Evolutionary conservation across 257 asterid genomes (phyloP).

Genomic region (Penstemon davidsonii): DNA sequence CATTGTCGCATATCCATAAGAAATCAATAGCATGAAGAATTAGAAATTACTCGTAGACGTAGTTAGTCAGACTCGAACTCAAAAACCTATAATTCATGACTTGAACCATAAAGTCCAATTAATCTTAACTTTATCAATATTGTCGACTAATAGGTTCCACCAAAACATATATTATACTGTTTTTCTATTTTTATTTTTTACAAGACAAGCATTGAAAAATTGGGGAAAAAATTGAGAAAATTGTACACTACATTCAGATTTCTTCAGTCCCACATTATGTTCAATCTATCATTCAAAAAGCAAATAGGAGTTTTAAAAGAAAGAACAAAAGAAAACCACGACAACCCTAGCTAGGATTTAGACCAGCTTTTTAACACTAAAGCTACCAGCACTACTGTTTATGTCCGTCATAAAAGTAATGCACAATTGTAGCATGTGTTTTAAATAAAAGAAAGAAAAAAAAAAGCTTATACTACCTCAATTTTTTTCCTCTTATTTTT

Average conservation of each 20-base stretch:
- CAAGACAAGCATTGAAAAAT: slow-evolving; percentile 13
- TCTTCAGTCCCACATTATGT: not conserved
- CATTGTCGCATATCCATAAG: no score
- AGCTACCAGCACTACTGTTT: no score
- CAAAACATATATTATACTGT: not conserved
- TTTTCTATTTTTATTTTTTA: no score
- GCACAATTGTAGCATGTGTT: not conserved
- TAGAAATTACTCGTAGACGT: no score
- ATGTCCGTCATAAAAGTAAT: not conserved
- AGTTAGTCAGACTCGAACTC: no score
- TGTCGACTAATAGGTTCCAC: not conserved
- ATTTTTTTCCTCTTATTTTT: no score
- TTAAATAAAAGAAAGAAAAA: not conserved
- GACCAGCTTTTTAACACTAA: not conserved
- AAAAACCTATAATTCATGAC: no score
- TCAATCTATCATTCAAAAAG: slow-evolving; percentile 8
- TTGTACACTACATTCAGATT: slow-evolving; percentile 4
- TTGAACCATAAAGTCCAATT: no score
- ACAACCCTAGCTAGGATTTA: not conserved
- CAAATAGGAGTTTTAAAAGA: not conserved
- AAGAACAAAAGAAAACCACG: not conserved
- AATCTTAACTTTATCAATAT: not conserved
- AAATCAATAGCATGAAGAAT: no score
- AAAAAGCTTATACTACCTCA: no score
- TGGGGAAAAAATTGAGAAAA: not conserved